A percentile compares a stretch with the other conserved stretches of the same genome.
These are phyloP conservation scores for Trichosporon sp. DNA, from an alignment of 1,284 basidiomycete species.

Conservation along the genomic window DNA sequence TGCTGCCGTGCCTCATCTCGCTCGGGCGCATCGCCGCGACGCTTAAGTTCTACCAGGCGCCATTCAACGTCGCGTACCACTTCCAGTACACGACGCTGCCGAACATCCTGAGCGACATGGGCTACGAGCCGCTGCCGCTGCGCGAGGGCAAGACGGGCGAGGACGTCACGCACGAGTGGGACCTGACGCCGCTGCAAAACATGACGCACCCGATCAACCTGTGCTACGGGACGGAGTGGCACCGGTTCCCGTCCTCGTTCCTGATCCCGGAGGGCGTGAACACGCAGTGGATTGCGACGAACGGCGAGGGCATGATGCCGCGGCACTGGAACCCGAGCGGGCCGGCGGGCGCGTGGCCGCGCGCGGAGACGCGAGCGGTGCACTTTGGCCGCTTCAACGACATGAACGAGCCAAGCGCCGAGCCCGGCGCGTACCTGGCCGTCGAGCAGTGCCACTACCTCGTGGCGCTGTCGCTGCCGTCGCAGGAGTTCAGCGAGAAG, in stretches of 20 bases:
- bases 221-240: slow-evolving; percentile 93
- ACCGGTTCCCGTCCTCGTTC: slow-evolving; percentile 88
- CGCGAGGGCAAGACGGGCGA: slow-evolving; percentile 44
- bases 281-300: slow-evolving; percentile 82
- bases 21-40: slow-evolving; percentile 73
- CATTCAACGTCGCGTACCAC: slow-evolving; percentile 66
- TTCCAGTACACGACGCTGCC: slow-evolving; percentile 78
- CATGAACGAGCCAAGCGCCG: slow-evolving; percentile 65
- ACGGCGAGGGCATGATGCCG: slow-evolving; percentile 84
- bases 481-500: slow-evolving; percentile 57
- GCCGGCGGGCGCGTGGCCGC: slow-evolving; percentile 55
- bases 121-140: slow-evolving; percentile 52
- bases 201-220: slow-evolving; percentile 63
- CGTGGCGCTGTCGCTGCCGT: slow-evolving; percentile 77
- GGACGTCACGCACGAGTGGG: slow-evolving; percentile 60
- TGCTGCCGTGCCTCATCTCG: slow-evolving; percentile 65
- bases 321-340: slow-evolving; percentile 49
- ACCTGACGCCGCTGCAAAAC: slow-evolving; percentile 64
- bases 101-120: slow-evolving; percentile 69
- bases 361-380: slow-evolving; percentile 62
- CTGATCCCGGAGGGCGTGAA: slow-evolving; percentile 76
- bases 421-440: slow-evolving; percentile 68
- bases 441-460: slow-evolving; percentile 74
- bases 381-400: slow-evolving; percentile 73
- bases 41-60: slow-evolving; percentile 85